Base-by-base conservation (phyloP, 306 rosid genomes). In the Aeschynomene evenia region DNA sequence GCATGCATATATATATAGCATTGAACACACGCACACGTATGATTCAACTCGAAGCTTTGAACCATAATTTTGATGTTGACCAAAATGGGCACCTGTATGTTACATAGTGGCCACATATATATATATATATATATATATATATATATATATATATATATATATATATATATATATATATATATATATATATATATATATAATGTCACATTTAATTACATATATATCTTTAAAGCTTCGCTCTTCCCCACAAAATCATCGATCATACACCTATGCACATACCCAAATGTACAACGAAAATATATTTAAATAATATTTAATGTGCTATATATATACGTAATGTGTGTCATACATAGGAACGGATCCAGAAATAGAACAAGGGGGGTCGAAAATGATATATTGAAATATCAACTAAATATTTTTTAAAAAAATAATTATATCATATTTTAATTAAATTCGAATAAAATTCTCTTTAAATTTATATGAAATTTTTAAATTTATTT, bases 41-140 rank as follows among this genome's bases (percentile, higher is more conserved):
- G 36, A 60, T 68, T 43, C 49, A 61, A 61, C 40, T 74, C 26
- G 37, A 67, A 51, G 46, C 66, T 73, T 67, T 67, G 40, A 65
- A 66, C 51, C 54, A 50, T 61, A 33, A 19, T 51, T 43, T 19
- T 20, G 20, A 65, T 72, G 28, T 56, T 54, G 68, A 70, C 77
- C 46, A 19, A 19, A 14, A 36, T 64, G 42, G 20, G 40, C 18
- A 50, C 46, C 54, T 31, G 22, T 18, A n/a, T n/a, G n/a, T n/a
- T n/a, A 24, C 14, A 26, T 19, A 45, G 5, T 10, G 49, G 33
- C 21, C 49, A 45, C 16, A 29, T 12, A n/a, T 16, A 26, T 18
- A 23, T 36, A 45, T 34, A 40, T 28, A 39, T 24, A 42, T 36
- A 45, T 34, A 40, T 28, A 39, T 24, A 42, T 36, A 45, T 34